Evolutionary conservation across 768 basidiomycete species (phyloP).

Genomic region (Rhodotorula diobovata): DNA sequence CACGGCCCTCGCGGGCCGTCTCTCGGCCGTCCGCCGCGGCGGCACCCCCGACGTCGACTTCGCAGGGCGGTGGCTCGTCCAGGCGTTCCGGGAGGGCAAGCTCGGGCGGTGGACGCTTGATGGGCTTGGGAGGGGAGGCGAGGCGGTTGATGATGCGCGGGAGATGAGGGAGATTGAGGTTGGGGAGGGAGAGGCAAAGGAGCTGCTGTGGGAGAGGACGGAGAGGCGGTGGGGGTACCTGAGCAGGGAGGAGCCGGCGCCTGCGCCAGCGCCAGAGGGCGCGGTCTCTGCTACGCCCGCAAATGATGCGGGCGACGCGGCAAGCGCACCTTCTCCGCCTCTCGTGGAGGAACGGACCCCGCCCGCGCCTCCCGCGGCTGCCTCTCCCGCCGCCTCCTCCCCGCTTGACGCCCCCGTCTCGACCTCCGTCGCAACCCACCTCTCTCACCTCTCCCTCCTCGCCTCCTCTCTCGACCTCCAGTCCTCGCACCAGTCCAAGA

Average conservation of each 20-base stretch:
- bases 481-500: slow-evolving; percentile 33
- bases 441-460: slow-evolving; percentile 2
- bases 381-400: background rate
- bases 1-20: slow-evolving; percentile 62
- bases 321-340: too few relatives aligned
- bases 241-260: slow-evolving; percentile 1
- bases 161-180: background rate
- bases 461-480: slow-evolving; percentile 23
- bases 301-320: too few relatives aligned
- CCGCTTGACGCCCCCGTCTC: background rate
- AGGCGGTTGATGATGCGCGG: slow-evolving; percentile 25
- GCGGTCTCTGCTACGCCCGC: background rate
- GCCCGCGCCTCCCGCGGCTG: background rate
- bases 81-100: slow-evolving; percentile 69
- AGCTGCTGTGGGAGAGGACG: slow-evolving; percentile 1
- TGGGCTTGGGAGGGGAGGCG: slow-evolving; percentile 35
- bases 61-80: slow-evolving; percentile 74
- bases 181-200: slow-evolving; percentile 1
- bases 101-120: slow-evolving; percentile 44
- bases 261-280: background rate
- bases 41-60: slow-evolving; percentile 65
- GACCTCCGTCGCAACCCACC: background rate
- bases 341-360: background rate
- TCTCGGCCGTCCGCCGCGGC: slow-evolving; percentile 77
- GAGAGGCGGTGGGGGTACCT: slow-evolving; percentile 8